Evolutionary conservation across 148 eudicot species (phyloP).

Genomic region (Rhododendron williamsianum): DNA sequence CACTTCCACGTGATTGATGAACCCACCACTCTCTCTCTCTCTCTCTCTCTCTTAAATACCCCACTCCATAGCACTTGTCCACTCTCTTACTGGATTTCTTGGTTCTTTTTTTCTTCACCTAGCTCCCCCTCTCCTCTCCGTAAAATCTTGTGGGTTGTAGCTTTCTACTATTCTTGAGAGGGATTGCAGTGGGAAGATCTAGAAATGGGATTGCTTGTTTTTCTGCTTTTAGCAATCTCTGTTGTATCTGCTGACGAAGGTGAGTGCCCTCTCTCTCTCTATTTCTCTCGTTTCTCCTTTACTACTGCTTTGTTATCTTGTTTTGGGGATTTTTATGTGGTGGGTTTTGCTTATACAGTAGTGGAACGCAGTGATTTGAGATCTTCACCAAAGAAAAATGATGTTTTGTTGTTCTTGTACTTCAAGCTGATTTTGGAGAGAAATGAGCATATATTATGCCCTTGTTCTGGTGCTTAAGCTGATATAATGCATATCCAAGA

Average conservation of each 20-base stretch:
- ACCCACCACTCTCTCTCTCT: conserved; percentile 2
- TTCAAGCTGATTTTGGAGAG: not conserved
- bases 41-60: conserved; percentile 21
- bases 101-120: not conserved
- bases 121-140: not conserved
- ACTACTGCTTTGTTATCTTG: not conserved
- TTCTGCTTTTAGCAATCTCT: conserved; percentile 28
- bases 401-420: not conserved
- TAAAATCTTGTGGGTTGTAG: no score
- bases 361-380: not conserved
- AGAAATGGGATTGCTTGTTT: conserved; percentile 23
- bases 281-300: not conserved
- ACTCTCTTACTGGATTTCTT: not conserved
- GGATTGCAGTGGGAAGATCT: not conserved
- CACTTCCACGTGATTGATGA: conserved; percentile 21
- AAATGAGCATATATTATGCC: not conserved
- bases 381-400: not conserved
- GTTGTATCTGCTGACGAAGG: conserved; percentile 40
- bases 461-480: not conserved
- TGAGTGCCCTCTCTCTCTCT: not conserved
- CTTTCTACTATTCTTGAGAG: not conserved
- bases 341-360: conserved; percentile 7
- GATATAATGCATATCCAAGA: not conserved
- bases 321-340: not conserved
- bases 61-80: not conserved